Evolutionary conservation across 805 yeast species (phyloP), one percentile per base, ranked within the genome.

Genomic region (Saccharomycodes ludwigii): DNA sequence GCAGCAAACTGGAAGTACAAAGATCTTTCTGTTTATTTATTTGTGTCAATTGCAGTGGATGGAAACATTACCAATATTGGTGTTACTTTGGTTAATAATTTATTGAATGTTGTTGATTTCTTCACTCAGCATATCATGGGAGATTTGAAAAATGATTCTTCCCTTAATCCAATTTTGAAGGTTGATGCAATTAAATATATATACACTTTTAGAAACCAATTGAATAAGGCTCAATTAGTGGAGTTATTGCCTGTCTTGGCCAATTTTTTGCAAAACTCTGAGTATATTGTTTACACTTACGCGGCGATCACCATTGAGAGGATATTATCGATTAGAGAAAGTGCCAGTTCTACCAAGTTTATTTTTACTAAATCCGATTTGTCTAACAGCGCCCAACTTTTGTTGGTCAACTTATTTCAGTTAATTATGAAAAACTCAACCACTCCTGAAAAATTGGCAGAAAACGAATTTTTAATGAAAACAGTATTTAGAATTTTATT

Each of bases 121-220:
- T 93, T 93, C 56, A 64, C 77, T 2, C 68, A 68, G 13, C 77
- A 83, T 50, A 74, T 91, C 46, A 91, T 93, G 6, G 73, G 78
- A 4, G 95, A 91, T 58, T 66, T 91, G 42, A 61, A 79, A n/a
- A 54, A 62, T 17, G 52, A 57, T 10, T 61, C 56, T 18, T 65
- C 71, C 3, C 10, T 23, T 5, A 78, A 78, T 46, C 85, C 94
- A 8, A 81, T 91, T 31, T 63, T 91, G 43, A 77, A 74, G 46
- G 88, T 85, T 29, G 97, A 88, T 56, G 93, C 98, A 3, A 84
- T 91, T 52, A 83, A 84, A 52, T 93, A 79, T 51, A 78, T 91
- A 36, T 76, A 79, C 58, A 74, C 76, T 3, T 91, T 91, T 60
- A 71, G 98, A 61, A 86, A 88, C 53, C 98, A 91, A 60, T 63